Evolutionary conservation across 495 filamentous ascomycete genomes (phyloP).

Genomic region (Aspergillus conjunctus): DNA sequence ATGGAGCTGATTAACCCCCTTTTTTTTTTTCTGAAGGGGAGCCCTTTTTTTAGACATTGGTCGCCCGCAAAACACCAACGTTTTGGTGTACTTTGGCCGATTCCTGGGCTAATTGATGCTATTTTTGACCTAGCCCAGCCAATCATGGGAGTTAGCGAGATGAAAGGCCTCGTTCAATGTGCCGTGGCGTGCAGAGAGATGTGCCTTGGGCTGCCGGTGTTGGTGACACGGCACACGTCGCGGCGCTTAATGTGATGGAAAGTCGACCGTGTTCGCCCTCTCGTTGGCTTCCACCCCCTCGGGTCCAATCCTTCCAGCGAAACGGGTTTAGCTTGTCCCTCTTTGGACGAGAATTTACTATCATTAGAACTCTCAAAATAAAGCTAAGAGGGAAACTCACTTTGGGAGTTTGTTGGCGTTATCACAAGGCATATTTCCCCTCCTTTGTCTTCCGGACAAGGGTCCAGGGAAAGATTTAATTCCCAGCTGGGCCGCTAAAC

Average conservation of each 20-base stretch:
- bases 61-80: not conserved
- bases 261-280: conserved; percentile 8
- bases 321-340: not conserved
- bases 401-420: conserved; percentile 6
- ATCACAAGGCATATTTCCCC: conserved; percentile 16
- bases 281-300: conserved; percentile 24
- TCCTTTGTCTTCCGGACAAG: conserved; percentile 9
- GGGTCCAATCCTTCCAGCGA: conserved; percentile 11
- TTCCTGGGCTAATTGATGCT: conserved; percentile 25
- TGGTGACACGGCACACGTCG: conserved; percentile 29
- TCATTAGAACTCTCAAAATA: conserved; percentile 26
- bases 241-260: conserved; percentile 40
- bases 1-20: not conserved
- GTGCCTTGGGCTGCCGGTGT: conserved; percentile 1
- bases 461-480: conserved; percentile 9
- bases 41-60: conserved; percentile 2
- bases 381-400: conserved; percentile 9
- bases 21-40: not conserved
- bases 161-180: conserved; percentile 5
- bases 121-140: conserved; percentile 12
- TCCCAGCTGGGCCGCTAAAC: not conserved
- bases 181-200: conserved; percentile 32
- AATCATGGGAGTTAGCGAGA: conserved; percentile 11
- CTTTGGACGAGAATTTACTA: conserved; percentile 20
- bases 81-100: not conserved